Conservation (phyloP, 1,284 basidiomycete species). For the Grifola frondosa region DNA sequence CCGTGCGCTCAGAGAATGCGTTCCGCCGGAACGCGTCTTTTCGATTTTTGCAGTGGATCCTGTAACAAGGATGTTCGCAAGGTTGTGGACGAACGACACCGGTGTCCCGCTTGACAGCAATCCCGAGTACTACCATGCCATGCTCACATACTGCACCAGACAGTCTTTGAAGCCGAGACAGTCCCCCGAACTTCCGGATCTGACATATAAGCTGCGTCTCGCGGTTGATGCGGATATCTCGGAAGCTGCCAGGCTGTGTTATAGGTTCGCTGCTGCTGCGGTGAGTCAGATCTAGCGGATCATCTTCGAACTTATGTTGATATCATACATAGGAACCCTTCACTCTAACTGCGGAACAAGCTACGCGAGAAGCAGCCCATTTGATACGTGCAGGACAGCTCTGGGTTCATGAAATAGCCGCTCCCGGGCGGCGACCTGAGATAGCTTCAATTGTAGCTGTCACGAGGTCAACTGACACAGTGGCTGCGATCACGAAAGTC, state of each 20-base stretch:
- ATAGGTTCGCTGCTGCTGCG: constrained; percentile 55
- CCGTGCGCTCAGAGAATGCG: constrained; percentile 18
- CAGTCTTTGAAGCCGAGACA: constrained; percentile 38
- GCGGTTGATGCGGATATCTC: constrained; percentile 44
- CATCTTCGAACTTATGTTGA: constrained; percentile 5
- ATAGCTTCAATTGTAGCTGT: constrained; percentile 67
- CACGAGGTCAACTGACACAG: constrained; percentile 50
- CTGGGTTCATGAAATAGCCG: constrained; percentile 58
- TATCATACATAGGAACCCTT: constrained; percentile 50
- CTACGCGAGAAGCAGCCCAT: constrained; percentile 48
- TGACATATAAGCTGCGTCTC: constrained; percentile 40
- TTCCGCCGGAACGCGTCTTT: constrained; percentile 48
- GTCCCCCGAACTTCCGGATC: constrained; percentile 25
- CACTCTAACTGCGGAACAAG: constrained; percentile 39
- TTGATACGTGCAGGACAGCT: constrained; percentile 49
- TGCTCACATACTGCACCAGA: constrained; percentile 53
- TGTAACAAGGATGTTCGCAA: constrained; percentile 49
- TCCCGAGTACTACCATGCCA: constrained; percentile 61
- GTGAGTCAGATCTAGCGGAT: constrained; percentile 41
- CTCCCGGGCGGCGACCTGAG: constrained; percentile 25
- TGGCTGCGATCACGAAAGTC: constrained; percentile 66
- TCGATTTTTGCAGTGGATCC: constrained; percentile 61
- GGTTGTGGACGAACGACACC: constrained; percentile 46
- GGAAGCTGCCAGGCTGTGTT: constrained; percentile 48
- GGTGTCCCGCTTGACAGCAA: constrained; percentile 36